Percentiles rank a stretch among this genome's conserved stretches.
phyloP scores from a whole-genome alignment of 495 filamentous ascomycete species.

The Thozetella sp. region DNA sequence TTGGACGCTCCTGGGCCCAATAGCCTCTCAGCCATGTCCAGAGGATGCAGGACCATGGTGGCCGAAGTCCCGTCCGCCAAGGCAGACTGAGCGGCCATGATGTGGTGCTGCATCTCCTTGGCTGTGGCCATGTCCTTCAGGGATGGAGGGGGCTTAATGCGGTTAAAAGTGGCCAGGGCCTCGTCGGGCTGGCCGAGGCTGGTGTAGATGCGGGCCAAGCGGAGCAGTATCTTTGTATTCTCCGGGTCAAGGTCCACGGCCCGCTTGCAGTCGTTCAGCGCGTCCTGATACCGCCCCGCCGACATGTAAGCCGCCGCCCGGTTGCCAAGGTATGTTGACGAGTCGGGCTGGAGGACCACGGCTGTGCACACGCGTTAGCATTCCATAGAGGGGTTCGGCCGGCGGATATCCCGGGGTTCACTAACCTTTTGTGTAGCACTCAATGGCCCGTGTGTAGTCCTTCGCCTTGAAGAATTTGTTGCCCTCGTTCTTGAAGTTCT shows the following conservation, averaged over 20 bases:
- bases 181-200: slow-evolving; percentile 82
- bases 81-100: slow-evolving; percentile 78
- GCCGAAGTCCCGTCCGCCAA: slow-evolving; percentile 71
- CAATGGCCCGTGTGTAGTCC: slow-evolving; percentile 82
- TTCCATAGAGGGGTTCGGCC: not conserved
- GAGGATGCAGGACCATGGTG: slow-evolving; percentile 88
- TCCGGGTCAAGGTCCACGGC: slow-evolving; percentile 80
- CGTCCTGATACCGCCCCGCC: slow-evolving; percentile 72
- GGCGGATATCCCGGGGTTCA: not conserved
- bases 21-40: slow-evolving; percentile 83
- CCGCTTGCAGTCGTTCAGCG: slow-evolving; percentile 80
- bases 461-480: slow-evolving; percentile 96
- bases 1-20: slow-evolving; percentile 72
- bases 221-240: slow-evolving; percentile 85
- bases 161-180: slow-evolving; percentile 75
- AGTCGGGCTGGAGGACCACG: slow-evolving; percentile 75
- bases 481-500: slow-evolving; percentile 86
- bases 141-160: slow-evolving; percentile 74
- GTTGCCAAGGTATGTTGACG: slow-evolving; percentile 91
- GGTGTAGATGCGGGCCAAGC: slow-evolving; percentile 86
- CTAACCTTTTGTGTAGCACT: slow-evolving; percentile 91
- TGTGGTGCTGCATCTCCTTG: slow-evolving; percentile 79
- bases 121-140: slow-evolving; percentile 81
- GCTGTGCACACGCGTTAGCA: slow-evolving; percentile 52
- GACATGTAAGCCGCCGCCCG: slow-evolving; percentile 93